These are phyloP conservation scores for Zygotorulaspora florentina DNA, from an alignment of 805 yeast genomes.

Conservation along the genomic window DNA sequence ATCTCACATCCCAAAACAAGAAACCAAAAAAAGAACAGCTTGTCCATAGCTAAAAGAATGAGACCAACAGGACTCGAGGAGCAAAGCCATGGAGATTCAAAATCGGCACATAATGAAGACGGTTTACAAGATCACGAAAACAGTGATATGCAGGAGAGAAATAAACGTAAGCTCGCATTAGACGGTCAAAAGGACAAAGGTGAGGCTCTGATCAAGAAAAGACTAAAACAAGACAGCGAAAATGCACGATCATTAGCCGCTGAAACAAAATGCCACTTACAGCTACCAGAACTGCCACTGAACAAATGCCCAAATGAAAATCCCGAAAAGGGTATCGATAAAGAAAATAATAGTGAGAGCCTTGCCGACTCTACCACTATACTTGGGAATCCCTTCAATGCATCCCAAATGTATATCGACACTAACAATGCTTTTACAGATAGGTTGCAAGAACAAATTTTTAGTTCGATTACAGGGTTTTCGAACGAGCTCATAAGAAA, in stretches of 20 bases:
- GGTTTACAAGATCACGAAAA: no score
- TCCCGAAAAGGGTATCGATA: not conserved
- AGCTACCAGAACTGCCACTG: not conserved
- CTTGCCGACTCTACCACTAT: constrained; percentile 9
- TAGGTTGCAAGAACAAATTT: constrained; percentile 37
- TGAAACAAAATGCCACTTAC: not conserved
- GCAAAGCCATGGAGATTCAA: no score
- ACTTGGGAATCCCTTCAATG: constrained; percentile 5
- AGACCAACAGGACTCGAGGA: no score
- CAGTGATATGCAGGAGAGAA: no score
- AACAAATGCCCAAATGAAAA: no score
- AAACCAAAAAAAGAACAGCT: constrained; percentile 1
- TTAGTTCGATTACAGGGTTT: constrained; percentile 33
- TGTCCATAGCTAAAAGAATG: not conserved
- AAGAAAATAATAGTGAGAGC: not conserved
- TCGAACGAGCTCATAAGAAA: constrained; percentile 36
- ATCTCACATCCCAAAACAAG: constrained; percentile 4
- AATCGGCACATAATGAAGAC: no score
- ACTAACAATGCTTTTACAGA: constrained; percentile 33
- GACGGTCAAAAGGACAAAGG: not conserved
- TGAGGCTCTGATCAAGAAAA: not conserved
- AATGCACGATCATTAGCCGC: not conserved
- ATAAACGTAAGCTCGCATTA: not conserved
- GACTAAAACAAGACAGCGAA: not conserved
- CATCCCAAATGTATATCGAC: constrained; percentile 8